A percentile compares a stretch with the other conserved stretches of the same genome.
Conservation (phyloP, 352 stramenopile genomes). For the Pythium aphanidermatum region DNA sequence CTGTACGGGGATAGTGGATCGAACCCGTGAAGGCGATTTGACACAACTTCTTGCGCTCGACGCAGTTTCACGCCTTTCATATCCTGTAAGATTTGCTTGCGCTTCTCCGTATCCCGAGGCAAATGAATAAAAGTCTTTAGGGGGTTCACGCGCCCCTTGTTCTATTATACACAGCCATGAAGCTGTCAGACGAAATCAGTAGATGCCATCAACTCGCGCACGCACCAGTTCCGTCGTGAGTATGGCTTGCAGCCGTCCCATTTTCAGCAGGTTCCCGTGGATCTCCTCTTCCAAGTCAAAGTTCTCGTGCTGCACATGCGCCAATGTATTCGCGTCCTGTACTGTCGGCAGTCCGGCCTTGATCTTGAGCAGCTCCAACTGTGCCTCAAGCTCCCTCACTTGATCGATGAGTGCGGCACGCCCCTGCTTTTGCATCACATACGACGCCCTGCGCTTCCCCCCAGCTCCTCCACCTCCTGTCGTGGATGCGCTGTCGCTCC, state of each 20-base stretch:
- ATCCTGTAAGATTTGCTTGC: constrained; percentile 5
- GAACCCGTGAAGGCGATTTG: not conserved
- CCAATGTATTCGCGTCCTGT: constrained; percentile 10
- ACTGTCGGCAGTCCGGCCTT: constrained; percentile 10
- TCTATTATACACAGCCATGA: no score
- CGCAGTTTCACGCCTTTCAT: constrained; percentile 40
- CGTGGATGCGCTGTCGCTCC: no score
- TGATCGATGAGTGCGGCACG: constrained; percentile 9
- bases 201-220: no score
- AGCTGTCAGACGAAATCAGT: no score
- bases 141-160: constrained; percentile 7
- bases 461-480: no score
- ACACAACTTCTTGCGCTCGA: constrained; percentile 9
- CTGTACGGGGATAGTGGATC: constrained; percentile 10
- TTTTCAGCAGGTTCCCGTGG: constrained; percentile 7
- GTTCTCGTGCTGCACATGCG: constrained; percentile 5
- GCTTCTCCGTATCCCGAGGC: constrained; percentile 2
- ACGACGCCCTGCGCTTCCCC: not conserved
- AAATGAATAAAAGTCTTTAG: constrained; percentile 14
- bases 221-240: constrained; percentile 11
- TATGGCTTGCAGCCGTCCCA: constrained; percentile 14
- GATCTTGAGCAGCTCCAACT: constrained; percentile 16
- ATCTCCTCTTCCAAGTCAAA: constrained; percentile 19
- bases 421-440: constrained; percentile 12
- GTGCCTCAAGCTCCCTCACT: constrained; percentile 4